Evolutionary conservation across 2,329 filamentous ascomycete genomes (phyloP).

Genomic region (Aspergillus luchuensis): DNA sequence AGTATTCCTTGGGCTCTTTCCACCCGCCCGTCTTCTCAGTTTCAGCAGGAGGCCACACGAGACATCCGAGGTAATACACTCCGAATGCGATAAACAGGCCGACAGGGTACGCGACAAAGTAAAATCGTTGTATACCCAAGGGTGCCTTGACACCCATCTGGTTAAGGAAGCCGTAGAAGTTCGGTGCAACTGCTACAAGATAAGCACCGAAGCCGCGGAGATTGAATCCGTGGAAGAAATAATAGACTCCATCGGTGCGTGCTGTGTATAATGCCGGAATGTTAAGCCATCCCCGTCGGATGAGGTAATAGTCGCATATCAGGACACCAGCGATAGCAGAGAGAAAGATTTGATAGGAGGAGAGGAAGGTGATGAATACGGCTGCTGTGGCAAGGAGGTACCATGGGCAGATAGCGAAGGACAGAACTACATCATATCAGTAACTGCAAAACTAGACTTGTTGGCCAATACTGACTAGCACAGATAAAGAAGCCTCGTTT

Average conservation of each 20-base stretch:
- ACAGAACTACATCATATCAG: conserved; percentile 22
- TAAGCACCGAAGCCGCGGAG: conserved; percentile 38
- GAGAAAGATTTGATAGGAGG: conserved; percentile 45
- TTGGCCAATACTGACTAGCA: conserved; percentile 16
- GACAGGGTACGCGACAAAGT: conserved; percentile 60
- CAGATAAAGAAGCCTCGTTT: conserved; percentile 45
- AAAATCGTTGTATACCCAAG: conserved; percentile 45
- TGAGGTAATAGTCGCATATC: conserved; percentile 47
- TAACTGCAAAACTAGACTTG: no score
- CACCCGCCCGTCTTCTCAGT: conserved; percentile 26
- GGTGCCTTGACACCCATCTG: conserved; percentile 42
- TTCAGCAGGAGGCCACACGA: conserved; percentile 7
- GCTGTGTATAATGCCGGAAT: conserved; percentile 41
- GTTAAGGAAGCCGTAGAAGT: conserved; percentile 47
- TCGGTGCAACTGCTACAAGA: conserved; percentile 41
- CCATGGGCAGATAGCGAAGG: conserved; percentile 44
- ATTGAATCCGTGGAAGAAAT: conserved; percentile 41
- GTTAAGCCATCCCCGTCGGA: conserved; percentile 39
- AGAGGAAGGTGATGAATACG: conserved; percentile 45
- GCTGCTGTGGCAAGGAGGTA: conserved; percentile 38
- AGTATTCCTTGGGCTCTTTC: conserved; percentile 42
- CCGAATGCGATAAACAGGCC: conserved; percentile 42
- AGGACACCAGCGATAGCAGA: conserved; percentile 47
- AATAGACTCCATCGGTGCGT: conserved; percentile 31
- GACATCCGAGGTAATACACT: conserved; percentile 19